Conservation (phyloP, 163 green algal species). For the Picocystis sp. region DNA sequence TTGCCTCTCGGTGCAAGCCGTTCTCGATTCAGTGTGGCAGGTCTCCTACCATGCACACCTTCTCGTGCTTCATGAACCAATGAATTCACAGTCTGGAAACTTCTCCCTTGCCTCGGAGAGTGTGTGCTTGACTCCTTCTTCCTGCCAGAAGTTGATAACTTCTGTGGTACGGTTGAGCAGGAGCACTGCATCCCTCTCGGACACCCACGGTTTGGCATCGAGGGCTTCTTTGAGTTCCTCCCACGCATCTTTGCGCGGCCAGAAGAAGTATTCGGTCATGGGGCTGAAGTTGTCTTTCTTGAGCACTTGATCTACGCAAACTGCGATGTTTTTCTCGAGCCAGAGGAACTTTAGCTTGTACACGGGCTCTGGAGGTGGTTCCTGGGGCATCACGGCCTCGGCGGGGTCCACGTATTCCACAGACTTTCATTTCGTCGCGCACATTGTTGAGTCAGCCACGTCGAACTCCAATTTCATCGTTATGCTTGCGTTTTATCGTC, state of each 20-base stretch:
- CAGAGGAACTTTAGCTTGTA: constrained; percentile 75
- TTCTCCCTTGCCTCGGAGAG: constrained; percentile 39
- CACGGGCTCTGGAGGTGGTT: neutral
- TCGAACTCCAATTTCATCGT: no score
- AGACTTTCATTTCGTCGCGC: no score
- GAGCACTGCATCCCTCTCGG: constrained; percentile 20
- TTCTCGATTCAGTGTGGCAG: no score
- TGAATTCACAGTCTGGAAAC: constrained; percentile 59
- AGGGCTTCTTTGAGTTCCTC: constrained; percentile 65
- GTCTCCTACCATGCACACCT: no score
- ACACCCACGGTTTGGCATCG: constrained; percentile 56
- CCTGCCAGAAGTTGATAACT: constrained; percentile 89
- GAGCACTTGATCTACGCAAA: constrained; percentile 69
- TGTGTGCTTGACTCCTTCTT: constrained; percentile 35
- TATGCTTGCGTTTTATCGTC: no score
- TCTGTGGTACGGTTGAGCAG: constrained; percentile 18
- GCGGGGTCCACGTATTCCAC: no score
- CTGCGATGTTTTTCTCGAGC: constrained; percentile 70
- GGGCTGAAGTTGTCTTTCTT: constrained; percentile 35
- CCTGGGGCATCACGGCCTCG: no score
- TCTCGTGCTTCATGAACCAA: constrained; percentile 1
- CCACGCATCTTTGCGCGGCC: constrained; percentile 83
- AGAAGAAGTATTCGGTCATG: constrained; percentile 92
- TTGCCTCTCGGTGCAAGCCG: no score
- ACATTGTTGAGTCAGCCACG: no score